A percentile compares a stretch with the other conserved stretches of the same genome.
phyloP scores from a whole-genome alignment of 352 stramenopile species.

The Sclerospora graminicola region DNA sequence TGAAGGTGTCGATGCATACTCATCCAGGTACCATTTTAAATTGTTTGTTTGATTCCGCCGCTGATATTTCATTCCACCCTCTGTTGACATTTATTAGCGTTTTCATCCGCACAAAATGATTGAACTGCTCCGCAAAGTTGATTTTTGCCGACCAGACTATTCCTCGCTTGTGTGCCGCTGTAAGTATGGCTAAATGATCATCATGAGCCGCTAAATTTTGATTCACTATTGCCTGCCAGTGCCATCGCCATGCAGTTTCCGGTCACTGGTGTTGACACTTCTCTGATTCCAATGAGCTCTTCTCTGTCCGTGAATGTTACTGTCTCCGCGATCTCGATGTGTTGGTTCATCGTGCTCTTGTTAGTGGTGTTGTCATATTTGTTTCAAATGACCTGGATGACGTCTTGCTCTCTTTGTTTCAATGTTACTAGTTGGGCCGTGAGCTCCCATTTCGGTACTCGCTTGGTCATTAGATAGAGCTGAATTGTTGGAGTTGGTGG shows the following conservation, averaged over 20 bases:
- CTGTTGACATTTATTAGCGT: background rate
- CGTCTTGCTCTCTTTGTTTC: no score
- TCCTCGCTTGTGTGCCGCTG: background rate
- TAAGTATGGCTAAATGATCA: background rate
- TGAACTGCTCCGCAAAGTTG: background rate
- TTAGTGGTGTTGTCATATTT: background rate
- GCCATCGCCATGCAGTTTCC: no score
- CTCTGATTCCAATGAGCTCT: background rate
- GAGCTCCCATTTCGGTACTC: no score
- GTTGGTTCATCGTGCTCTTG: background rate
- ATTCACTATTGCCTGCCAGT: background rate
- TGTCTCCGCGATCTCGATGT: background rate
- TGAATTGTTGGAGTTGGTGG: no score
- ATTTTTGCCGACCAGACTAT: background rate
- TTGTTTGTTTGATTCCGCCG: background rate
- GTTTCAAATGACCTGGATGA: background rate
- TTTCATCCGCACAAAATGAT: background rate
- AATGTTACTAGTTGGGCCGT: no score
- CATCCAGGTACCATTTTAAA: no score
- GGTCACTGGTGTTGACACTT: background rate
- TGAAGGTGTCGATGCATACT: background rate
- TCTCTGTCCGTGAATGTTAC: background rate
- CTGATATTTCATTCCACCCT: background rate
- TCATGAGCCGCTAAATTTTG: background rate
- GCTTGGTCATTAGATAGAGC: no score